Base-by-base conservation (phyloP, 768 basidiomycete genomes). In the Paxillus involutus region DNA sequence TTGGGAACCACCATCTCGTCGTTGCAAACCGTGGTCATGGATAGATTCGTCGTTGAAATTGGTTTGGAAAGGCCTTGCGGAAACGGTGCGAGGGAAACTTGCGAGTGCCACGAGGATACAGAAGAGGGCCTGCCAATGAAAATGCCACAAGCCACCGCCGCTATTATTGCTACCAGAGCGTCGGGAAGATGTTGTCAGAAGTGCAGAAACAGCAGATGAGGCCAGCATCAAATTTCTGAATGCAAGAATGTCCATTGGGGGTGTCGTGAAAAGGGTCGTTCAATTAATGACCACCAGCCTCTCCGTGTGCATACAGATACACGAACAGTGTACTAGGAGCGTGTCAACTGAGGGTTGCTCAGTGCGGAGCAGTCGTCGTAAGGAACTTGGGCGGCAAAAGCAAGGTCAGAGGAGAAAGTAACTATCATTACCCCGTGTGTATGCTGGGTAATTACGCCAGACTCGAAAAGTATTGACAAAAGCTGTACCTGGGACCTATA, bases 111-210 rank as follows among this genome's bases (percentile, higher is more conserved):
- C 48, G 11, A 63, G 36, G 30, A 44, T 16, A 24, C 36, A 17
- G 16, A 43, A 36, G n/a, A 39, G 37, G 21, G 11, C 33, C 32
- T 14, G 44, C 24, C 8, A 10, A 17, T 49, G 53, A 10, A 17
- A 30, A 17, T 24, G 16, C 51, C 56, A 55, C 19, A 52, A 53
- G 62, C 40, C 17, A 32, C 17, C 14, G 19, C 32, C 21, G 16
- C 14, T 16, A 9, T 30, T 47, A 12, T 21, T 62, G 42, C 60
- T 55, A 40, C 47, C 37, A 57, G 53, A 55, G 51, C 57, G 16
- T 14, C 6, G 57, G 35, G 35, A 14, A 14, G 13, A 35, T 12
- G 13, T 13, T 35, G 10, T 45, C 21, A 36, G 16, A 46, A 29
- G 14, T 21, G 46, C n/a, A n/a, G 33, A 47, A 13, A 21, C 46